Base-by-base conservation (phyloP, 345 rosid genomes). In the Chamaenerion angustifolium region DNA sequence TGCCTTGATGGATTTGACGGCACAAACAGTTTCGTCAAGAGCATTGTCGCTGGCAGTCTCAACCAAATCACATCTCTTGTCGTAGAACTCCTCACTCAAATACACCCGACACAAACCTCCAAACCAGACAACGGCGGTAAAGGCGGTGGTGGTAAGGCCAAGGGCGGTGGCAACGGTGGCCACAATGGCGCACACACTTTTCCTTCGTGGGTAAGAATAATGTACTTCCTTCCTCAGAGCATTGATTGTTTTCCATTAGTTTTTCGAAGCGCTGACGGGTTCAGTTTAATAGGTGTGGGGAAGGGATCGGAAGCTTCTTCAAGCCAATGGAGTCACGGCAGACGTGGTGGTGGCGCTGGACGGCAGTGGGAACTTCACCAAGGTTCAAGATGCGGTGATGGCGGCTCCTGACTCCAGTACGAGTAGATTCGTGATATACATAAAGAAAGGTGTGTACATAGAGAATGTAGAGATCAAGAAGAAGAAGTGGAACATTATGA, bases 381-480 rank as follows among this genome's bases (percentile, higher is more conserved):
- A 48, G 4, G 71, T 83, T 45, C 60, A 48, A 57, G 96, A 81
- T 1, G 95, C 98, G 0, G 71, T 90, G 1, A 42, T 55, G 35
- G 82, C 85, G n/a, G 86, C 76, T 12, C 95, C 95, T 0, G 82
- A 83, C 3, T 62, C 77, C 8, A 63, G 76, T 56, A 69, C 64
- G 12, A 50, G 52, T 45, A 72, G 85, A 45, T 68, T 56, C 52
- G 69, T 83, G 12, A 81, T 90, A 37, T 68, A 72, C 56, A 69
- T 89, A 14, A 83, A 72, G 56, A 72, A 57, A 47, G 97, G 95
- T n/a, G 56, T 81, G 0, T 86, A 89, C 47, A 60, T 45, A 44
- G 97, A 89, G 64, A 61, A 85, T 35, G 92, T 86, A 17, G 94
- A 85, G 52, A 79, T 86, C 48, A 82, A 86, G 65, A 85, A 72